A percentile compares a stretch with the other conserved stretches of the same genome.
Evolutionary conservation across 2,329 filamentous ascomycete species (phyloP).

Genomic region (Colletotrichum melonis): DNA sequence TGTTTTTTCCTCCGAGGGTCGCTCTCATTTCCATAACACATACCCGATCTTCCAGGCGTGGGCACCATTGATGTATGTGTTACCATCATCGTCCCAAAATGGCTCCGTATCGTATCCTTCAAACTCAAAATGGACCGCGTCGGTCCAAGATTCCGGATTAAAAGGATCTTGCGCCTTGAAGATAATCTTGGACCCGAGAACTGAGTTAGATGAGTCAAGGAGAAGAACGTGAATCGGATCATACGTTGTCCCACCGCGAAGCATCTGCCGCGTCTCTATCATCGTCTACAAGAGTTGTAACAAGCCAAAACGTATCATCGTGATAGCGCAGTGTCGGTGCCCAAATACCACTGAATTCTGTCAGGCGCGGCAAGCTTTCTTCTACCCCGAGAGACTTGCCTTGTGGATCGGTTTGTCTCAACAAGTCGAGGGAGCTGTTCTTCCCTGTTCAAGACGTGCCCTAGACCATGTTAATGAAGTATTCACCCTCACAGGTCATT

Average conservation of each 20-base stretch:
- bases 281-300: slow-evolving; percentile 25
- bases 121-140: slow-evolving; percentile 40
- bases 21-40: slow-evolving; percentile 46
- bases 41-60: slow-evolving; percentile 49
- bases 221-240: slow-evolving; percentile 48
- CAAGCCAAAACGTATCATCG: slow-evolving; percentile 51
- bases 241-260: slow-evolving; percentile 18
- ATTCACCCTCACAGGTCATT: no score
- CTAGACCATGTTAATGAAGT: slow-evolving; percentile 33
- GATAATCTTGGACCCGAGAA: slow-evolving; percentile 13
- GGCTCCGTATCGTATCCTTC: slow-evolving; percentile 53
- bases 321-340: slow-evolving; percentile 58
- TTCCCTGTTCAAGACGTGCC: slow-evolving; percentile 53
- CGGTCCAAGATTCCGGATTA: slow-evolving; percentile 39
- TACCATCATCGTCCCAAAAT: slow-evolving; percentile 68
- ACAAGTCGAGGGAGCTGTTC: slow-evolving; percentile 51
- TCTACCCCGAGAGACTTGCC: not conserved
- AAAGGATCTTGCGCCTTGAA: slow-evolving; percentile 35
- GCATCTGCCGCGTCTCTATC: slow-evolving; percentile 4
- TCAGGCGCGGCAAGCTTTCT: slow-evolving; percentile 35
- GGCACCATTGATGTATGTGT: slow-evolving; percentile 55
- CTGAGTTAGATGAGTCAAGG: slow-evolving; percentile 25
- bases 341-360: slow-evolving; percentile 53
- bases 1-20: slow-evolving; percentile 48
- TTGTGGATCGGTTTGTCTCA: slow-evolving; percentile 22